Evolutionary conservation across 345 rosid species (phyloP), one percentile per base, ranked within the genome.

Genomic region (Gossypium sturtianum): DNA sequence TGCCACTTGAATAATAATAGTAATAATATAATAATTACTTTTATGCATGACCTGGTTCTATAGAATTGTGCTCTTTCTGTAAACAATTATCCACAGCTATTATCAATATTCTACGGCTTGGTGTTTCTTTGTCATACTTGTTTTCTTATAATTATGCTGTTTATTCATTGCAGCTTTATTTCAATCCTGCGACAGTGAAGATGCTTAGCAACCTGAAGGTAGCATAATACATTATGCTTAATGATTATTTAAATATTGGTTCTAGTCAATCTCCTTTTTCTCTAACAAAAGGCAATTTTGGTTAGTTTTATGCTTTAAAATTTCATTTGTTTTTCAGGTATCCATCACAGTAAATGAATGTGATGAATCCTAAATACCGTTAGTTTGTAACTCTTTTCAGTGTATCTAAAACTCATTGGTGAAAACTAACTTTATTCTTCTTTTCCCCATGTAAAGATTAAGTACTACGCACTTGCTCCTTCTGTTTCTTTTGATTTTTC

Each of bases 141-240:
- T 22, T 48, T 45, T 23, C 57, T 23, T 53, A 23, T 27, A 69
- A 61, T 47, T 56, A 51, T 66, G 44, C 13, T 57, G 12, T 75
- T 34, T 57, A 66, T 47, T 47, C 4, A 71, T 17, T 81, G 81
- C 85, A 86, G 89, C 81, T 86, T 63, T 86, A 86, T 77, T 86
- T 86, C 76, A 86, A 81, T 74, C 89, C 89, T 76, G 83, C 89
- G 8, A 86, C 89, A 11, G 89, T 86, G 81, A 86, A 86, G 84
- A 86, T 86, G 89, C 83, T 86, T 59, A 84, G 89, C 84, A 86
- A 86, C 75, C 75, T 86, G 73, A 86, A 86, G 89, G 89, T 86
- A 79, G 47, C 70, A 45, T 63, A 29, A 16, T 17, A 22, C 29
- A 29, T 34, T n/a, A 29, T 7, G 12, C 34, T 49, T 62, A 61